Percentiles rank a stretch among this genome's conserved stretches.
Conservation (phyloP, 2,329 filamentous ascomycete genomes). For the Metarhizium humberi region DNA sequence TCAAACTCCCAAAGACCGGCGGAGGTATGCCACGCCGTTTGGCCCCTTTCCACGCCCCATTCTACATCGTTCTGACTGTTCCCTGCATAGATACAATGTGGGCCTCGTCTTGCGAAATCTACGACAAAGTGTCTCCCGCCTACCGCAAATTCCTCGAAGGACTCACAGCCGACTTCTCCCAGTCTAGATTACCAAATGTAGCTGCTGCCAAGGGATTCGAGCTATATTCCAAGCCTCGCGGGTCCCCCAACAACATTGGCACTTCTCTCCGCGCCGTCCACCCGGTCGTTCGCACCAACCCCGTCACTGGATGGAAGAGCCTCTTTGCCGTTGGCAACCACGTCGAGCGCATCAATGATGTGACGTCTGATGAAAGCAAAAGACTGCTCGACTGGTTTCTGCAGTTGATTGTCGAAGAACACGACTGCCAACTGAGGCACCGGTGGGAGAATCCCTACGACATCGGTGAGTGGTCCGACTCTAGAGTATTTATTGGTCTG, state of each 20-base stretch:
- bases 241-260: slow-evolving; percentile 49
- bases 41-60: no score
- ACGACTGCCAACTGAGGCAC: slow-evolving; percentile 47
- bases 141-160: slow-evolving; percentile 37
- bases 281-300: slow-evolving; percentile 50
- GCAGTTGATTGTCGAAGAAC: slow-evolving; percentile 41
- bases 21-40: no score
- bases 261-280: slow-evolving; percentile 38
- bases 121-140: slow-evolving; percentile 41
- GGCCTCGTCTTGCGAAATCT: slow-evolving; percentile 53
- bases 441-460: slow-evolving; percentile 26
- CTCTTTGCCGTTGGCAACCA: slow-evolving; percentile 42
- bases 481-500: no score
- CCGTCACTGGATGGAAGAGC: slow-evolving; percentile 49
- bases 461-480: no score
- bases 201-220: slow-evolving; percentile 37
- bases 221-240: slow-evolving; percentile 33
- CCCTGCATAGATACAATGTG: slow-evolving; percentile 21
- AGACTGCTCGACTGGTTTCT: slow-evolving; percentile 38
- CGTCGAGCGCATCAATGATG: slow-evolving; percentile 44
- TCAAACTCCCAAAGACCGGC: no score
- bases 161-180: slow-evolving; percentile 37
- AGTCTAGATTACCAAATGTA: slow-evolving; percentile 40
- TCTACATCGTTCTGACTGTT: no score
- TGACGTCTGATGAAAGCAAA: slow-evolving; percentile 45